Evolutionary conservation across 352 stramenopile genomes (phyloP), one percentile per base, ranked within the genome.

Genomic region (Phytopythium helicoides): DNA sequence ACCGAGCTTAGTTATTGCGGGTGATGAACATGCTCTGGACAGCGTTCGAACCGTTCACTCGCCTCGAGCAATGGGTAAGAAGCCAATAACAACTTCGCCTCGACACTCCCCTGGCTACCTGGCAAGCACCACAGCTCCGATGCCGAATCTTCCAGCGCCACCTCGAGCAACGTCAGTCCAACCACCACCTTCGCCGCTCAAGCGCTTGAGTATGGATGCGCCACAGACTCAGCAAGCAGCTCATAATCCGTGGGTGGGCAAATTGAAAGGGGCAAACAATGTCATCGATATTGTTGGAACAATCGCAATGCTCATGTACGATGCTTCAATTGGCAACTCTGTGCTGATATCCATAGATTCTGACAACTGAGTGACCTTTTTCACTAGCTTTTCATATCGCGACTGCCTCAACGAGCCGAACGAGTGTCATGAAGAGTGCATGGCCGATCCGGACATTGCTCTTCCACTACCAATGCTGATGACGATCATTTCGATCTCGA

Each of bases 41-140:
- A 60, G 37, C 14, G 69, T 79, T 35, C 54, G 49, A 1, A 66
- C 68, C 2, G 58, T 79, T 21, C 66, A 69, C 31, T 79, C 69
- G 18, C 69, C 69, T 1, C 58, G 60, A n/a, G 55, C 56, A 9
- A 16, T 33, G 18, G 37, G 46, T 2, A 0, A 23, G 18, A 50
- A 11, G 25, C 23, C 44, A 3, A 19, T n/a, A 6, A 39, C 44
- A 3, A 28, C 44, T 1, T 33, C 25, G 28, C 9, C n/a, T 2
- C 28, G 28, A 33, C 9, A 5, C 28, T 10, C 28, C 5, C 28
- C 28, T 10, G 28, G 28, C 5, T 10, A 5, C 9, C 28, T 5
- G 9, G 5, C 28, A 9, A 33, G 28, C 28, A 9, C 5, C 5
- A 33, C 28, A 10, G 28, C 28, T 33, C 28, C 28, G 9, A 33